Base-by-base conservation (phyloP, 352 stramenopile genomes). In the Phytophthora rubi region DNA sequence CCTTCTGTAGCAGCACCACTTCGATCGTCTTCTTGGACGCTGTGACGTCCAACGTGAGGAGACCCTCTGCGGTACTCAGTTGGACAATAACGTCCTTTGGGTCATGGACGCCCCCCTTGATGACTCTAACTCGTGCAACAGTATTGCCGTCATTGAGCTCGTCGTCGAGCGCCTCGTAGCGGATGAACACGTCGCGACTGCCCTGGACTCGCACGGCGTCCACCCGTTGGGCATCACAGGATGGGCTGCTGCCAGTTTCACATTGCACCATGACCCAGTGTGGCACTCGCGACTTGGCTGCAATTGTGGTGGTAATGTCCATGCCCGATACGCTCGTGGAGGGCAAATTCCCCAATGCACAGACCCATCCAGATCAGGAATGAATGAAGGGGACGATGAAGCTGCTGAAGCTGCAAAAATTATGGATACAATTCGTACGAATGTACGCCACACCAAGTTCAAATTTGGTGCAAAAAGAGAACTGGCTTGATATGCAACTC, bases 11-110 rank as follows among this genome's bases (percentile, higher is more conserved):
- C 35, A 75, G 23, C 42, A 75, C 62, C 9, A 75, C 52, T 18
- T 75, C 68, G 9, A 74, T 45, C 32, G 55, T 70, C 42, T 74
- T 66, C 44, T 12, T 59, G 37, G 30, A 53, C 37, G 52, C 65
- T 4, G 58, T 62, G 23, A 76, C 28, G 49, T 76, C 53, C 53
- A 73, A 35, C 23, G 58, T 72, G 32, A 73, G 58, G 33, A 76
- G 62, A 55, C 65, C 62, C 16, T 42, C 28, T 45, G 56, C 66
- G 49, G 26, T 47, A 7, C 56, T 44, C 10, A 66, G 54, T 6
- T 53, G 54, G 15, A 74, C 15, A 28, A 57, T 2, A 62, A 74
- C 16, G 37, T 70, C 47, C 55, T 62, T 62, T 39, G 54, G 62
- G 49, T 74, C 67, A 21, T 62, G 47, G 10, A 56, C 48, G 35